Evolutionary conservation across 148 eudicot species (phyloP).

Genomic region (Beta vulgaris): DNA sequence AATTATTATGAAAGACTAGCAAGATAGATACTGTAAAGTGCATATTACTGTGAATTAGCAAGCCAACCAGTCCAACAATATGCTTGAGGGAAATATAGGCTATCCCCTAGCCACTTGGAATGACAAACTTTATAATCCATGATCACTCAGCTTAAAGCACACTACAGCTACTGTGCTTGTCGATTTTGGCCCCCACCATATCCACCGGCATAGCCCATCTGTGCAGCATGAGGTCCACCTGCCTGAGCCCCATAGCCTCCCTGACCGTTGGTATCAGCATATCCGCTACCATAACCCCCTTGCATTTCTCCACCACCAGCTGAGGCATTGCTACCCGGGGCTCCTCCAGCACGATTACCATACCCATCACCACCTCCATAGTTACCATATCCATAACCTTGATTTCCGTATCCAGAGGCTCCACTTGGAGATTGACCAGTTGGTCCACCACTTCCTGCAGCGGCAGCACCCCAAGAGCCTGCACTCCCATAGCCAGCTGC

Average conservation of each 20-base stretch:
- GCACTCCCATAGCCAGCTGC: constrained; percentile 63
- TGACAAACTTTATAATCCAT: constrained; percentile 14
- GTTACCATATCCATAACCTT: constrained; percentile 75
- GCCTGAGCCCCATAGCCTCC: constrained; percentile 57
- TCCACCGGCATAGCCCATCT: constrained; percentile 66
- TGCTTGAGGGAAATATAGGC: constrained; percentile 29
- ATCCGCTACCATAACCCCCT: constrained; percentile 69
- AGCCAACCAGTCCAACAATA: constrained; percentile 68
- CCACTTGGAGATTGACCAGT: constrained; percentile 68
- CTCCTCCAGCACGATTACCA: constrained; percentile 43
- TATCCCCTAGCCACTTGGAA: constrained; percentile 20
- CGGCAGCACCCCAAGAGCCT: constrained; percentile 54
- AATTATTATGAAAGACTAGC: constrained; percentile 35
- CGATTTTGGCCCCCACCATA: constrained; percentile 68
- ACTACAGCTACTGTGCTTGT: constrained; percentile 59
- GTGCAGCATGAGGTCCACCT: constrained; percentile 23
- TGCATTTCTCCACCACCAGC: constrained; percentile 52
- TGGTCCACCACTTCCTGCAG: constrained; percentile 41
- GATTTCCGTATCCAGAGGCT: constrained; percentile 68
- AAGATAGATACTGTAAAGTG: constrained; percentile 50
- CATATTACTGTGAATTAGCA: constrained; percentile 68
- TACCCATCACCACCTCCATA: constrained; percentile 62
- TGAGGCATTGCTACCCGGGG: constrained; percentile 50
- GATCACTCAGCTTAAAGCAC: constrained; percentile 18
- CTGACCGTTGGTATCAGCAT: constrained; percentile 71